A percentile compares a stretch with the other conserved stretches of the same genome.
Evolutionary conservation across 306 rosid genomes (phyloP).

Genomic region (Canavalia ensiformis): DNA sequence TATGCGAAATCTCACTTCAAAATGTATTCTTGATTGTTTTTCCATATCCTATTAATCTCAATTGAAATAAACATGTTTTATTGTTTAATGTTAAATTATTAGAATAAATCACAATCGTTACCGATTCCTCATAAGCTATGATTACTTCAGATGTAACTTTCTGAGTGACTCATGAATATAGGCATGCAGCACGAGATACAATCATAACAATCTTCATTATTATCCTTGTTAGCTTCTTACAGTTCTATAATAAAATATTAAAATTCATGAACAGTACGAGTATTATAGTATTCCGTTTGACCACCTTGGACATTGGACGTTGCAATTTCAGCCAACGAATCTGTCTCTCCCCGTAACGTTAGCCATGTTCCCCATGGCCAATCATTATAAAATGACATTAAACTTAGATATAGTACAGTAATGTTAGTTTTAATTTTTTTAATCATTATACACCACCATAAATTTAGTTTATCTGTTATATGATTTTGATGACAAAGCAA

Average conservation of each 20-base stretch:
- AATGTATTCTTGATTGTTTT: too few relatives aligned
- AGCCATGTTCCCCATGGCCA: not conserved
- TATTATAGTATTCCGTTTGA: not conserved
- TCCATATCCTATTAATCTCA: too few relatives aligned
- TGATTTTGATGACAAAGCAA: not conserved
- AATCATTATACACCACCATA: not conserved
- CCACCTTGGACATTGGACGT: not conserved
- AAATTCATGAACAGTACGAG: not conserved
- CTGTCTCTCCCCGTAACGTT: not conserved
- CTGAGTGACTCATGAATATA: constrained; percentile 20
- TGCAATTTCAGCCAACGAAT: constrained; percentile 36
- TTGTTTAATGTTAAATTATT: too few relatives aligned
- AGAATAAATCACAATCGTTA: too few relatives aligned
- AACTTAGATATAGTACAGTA: not conserved
- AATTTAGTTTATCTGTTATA: not conserved
- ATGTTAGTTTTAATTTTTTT: not conserved
- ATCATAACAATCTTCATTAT: not conserved
- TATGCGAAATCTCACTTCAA: too few relatives aligned
- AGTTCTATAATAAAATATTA: not conserved
- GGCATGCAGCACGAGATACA: not conserved
- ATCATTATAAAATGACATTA: not conserved
- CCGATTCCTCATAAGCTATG: not conserved
- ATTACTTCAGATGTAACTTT: not conserved
- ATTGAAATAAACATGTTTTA: too few relatives aligned
- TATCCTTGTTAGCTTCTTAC: not conserved